Evolutionary conservation across 306 rosid species (phyloP), one percentile per base, ranked within the genome.

Genomic region (Cucurbita ficifolia): DNA sequence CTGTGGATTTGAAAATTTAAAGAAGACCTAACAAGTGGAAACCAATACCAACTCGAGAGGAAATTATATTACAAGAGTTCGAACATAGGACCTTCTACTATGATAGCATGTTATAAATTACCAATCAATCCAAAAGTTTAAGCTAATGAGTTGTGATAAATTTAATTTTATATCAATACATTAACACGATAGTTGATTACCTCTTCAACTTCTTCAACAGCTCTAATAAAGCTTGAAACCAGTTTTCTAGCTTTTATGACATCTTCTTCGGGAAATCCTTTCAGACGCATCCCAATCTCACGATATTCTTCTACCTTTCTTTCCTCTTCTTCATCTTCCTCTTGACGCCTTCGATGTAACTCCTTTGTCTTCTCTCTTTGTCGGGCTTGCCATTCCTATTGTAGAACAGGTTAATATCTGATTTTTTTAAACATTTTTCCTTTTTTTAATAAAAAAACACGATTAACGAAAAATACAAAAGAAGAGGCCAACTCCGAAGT

Each of bases 181-280:
- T 29, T 29, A 29, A 2, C 3, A 2, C 3, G 2, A 39, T 39
- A 5, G 14, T 62, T 38, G n/a, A 39, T 64, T 82, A 90, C 98
- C 96, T 89, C 90, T 85, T 94, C 98, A 72, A 94, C 95, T 86
- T 94, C 97, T 74, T 94, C 98, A 38, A 84, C 89, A 12, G 97
- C 85, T 80, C 81, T 84, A 55, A 94, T 80, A 19, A 94, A 86
- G 86, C 88, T 90, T 0, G 98, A 80, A 81, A 94, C 86, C 80
- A 94, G 77, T 77, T 65, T 87, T 53, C 95, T 78, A 19, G 98
- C 98, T 55, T 87, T 86, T 61, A 68, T 78, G 39, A 90, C 82
- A 73, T 94, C 97, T 81, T 94, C 92, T 81, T 90, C 84, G 0
- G 92, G 97, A 81, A 85, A 94, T n/a, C 76, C 97, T 73, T 86